Evolutionary conservation across 2,329 filamentous ascomycete species (phyloP), one percentile per base, ranked within the genome.

Genomic region (Pseudocercospora eumusae): DNA sequence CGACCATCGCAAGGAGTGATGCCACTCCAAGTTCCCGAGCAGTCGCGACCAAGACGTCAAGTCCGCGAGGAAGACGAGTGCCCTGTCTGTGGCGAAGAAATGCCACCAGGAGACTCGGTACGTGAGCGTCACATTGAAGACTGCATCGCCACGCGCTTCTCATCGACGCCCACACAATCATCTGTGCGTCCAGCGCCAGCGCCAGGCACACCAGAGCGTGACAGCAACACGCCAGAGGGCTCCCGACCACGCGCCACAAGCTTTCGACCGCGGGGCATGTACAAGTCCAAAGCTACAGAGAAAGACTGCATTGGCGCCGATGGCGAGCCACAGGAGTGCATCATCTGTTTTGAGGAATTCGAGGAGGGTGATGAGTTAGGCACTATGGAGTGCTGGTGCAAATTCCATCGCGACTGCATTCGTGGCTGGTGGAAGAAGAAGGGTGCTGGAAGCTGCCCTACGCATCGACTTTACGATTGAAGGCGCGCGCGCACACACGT

Each of bases 61-160:
- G 73, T 81, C 11, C 68, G 74, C 1, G 90, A 93, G 73, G 90
- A 92, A 71, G 90, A 93, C 71, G 88, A 91, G 69, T 93, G 90
- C 64, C 90, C 90, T 0, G 84, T 93, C 49, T 93, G 90, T 69
- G 89, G 90, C 70, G 77, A 80, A 40, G 88, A 92, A 75, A 80
- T 92, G 3, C 89, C 90, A 0, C 82, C 85, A 1, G 77, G 78
- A 15, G 78, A 80, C 21, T 64, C 68, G 1, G 71, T 73, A 3
- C 74, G 81, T 25, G 78, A 79, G 63, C 70, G 72, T 13, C 81
- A 83, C 61, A 76, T 83, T 15, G 71, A 73, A 52, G 59, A 69
- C 33, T 75, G 74, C 64, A 72, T 75, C 54, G 63, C 66, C 15
- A 63, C 67, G 11, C 68, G 70, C 23, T 71, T 72, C 62, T 57